These are phyloP conservation scores for Pythium scleroteichum DNA, from an alignment of 352 stramenopile species.

Conservation along the genomic window DNA sequence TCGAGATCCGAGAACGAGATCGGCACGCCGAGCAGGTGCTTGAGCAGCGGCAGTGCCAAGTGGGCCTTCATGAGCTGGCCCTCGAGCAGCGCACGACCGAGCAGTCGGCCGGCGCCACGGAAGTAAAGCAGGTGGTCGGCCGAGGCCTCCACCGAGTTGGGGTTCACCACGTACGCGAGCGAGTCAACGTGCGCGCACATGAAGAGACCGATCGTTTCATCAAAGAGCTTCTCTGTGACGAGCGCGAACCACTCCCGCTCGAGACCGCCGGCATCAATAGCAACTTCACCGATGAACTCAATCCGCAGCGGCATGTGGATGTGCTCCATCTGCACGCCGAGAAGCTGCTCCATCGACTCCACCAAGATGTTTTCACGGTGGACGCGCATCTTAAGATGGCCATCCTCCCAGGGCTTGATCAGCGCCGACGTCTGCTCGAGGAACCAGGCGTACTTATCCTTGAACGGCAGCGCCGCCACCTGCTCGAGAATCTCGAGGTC, in stretches of 20 bases:
- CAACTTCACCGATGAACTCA: constrained; percentile 88
- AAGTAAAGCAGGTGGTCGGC: constrained; percentile 98
- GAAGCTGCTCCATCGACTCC: constrained; percentile 83
- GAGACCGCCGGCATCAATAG: constrained; percentile 88
- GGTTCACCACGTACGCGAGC: constrained; percentile 81
- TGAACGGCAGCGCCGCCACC: constrained; percentile 81
- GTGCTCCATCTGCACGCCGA: constrained; percentile 84
- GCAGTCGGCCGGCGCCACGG: constrained; percentile 91
- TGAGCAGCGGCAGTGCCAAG: constrained; percentile 83
- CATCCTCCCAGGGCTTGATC: constrained; percentile 85
- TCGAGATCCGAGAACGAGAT: constrained; percentile 91
- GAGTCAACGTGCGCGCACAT: constrained; percentile 83
- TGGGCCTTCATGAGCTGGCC: constrained; percentile 91
- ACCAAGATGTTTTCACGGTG: constrained; percentile 84
- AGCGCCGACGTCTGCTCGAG: constrained; percentile 79
- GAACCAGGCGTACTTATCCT: constrained; percentile 89
- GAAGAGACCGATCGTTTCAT: constrained; percentile 87
- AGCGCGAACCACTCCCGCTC: constrained; percentile 90
- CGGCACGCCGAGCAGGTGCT: constrained; percentile 79
- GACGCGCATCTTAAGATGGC: constrained; percentile 85
- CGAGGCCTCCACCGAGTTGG: constrained; percentile 77
- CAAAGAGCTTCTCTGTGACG: constrained; percentile 84
- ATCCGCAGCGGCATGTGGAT: constrained; percentile 88
- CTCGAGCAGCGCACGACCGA: constrained; percentile 96
- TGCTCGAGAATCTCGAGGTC: constrained; percentile 87